Percentiles rank a stretch among this genome's conserved stretches.
These are phyloP conservation scores for Puccinia horiana DNA, from an alignment of 1,284 basidiomycete species.

Conservation along the genomic window DNA sequence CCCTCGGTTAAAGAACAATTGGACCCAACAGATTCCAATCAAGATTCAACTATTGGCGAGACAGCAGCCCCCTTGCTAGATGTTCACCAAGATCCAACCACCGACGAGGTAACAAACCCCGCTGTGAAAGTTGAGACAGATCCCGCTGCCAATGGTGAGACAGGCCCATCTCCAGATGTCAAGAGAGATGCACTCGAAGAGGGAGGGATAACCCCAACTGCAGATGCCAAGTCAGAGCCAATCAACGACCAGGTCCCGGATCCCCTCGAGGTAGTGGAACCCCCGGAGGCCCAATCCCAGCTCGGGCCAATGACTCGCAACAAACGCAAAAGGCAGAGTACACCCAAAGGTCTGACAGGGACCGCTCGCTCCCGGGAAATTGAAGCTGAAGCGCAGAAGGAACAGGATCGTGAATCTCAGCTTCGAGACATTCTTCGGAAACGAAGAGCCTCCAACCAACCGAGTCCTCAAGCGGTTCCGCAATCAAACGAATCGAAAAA, in stretches of 20 bases:
- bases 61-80: not conserved
- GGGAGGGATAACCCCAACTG: not conserved
- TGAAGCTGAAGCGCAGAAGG: slow-evolving; percentile 5
- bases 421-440: slow-evolving; percentile 37
- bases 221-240: not conserved
- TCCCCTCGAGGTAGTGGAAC: not conserved
- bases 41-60: not conserved
- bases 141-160: not conserved
- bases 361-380: slow-evolving; percentile 3
- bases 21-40: not conserved
- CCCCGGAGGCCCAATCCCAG: not conserved
- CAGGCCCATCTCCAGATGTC: not conserved
- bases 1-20: not conserved
- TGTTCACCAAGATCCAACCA: not conserved
- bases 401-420: slow-evolving; percentile 37
- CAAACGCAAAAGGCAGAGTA: slow-evolving; percentile 4
- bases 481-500: slow-evolving; percentile 3
- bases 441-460: slow-evolving; percentile 23
- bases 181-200: not conserved
- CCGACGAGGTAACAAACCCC: not conserved
- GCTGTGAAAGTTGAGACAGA: not conserved
- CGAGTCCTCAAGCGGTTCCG: not conserved
- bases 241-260: not conserved
- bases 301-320: slow-evolving; percentile 15
- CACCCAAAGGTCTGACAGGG: not conserved